Conservation (phyloP, 345 rosid genomes). For the Viola odorata region DNA sequence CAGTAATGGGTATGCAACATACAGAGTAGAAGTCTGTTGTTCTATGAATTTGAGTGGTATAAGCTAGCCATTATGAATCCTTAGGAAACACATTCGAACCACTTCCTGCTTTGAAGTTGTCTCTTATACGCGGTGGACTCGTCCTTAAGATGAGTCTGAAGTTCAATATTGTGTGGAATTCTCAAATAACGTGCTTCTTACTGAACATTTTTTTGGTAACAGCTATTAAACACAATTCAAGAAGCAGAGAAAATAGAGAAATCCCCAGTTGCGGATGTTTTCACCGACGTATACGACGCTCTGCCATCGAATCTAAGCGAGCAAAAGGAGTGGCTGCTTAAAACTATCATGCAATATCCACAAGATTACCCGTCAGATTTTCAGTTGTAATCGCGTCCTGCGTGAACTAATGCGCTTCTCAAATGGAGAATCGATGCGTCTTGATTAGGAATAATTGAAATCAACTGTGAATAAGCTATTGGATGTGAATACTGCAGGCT, state of each 20-base stretch:
- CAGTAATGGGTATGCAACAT: too few relatives aligned
- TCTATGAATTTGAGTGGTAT: not conserved
- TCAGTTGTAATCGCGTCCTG: not conserved
- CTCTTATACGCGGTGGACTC: not conserved
- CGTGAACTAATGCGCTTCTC: too few relatives aligned
- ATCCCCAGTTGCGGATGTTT: conserved; percentile 54
- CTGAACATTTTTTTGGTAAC: conserved; percentile 14
- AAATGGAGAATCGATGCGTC: too few relatives aligned
- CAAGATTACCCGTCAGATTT: conserved; percentile 68
- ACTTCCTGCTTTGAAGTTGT: not conserved
- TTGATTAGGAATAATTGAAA: too few relatives aligned
- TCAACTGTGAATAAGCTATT: too few relatives aligned
- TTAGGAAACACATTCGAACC: not conserved
- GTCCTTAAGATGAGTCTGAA: not conserved
- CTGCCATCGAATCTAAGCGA: conserved; percentile 63
- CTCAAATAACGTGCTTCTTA: not conserved
- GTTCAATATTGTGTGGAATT: not conserved
- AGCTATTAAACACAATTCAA: conserved; percentile 71
- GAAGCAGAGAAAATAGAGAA: conserved; percentile 67
- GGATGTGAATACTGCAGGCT: too few relatives aligned
- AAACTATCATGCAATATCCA: conserved; percentile 47
- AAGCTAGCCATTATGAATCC: not conserved
- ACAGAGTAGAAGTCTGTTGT: too few relatives aligned
- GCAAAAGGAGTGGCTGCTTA: conserved; percentile 57
- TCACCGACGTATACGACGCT: conserved; percentile 70